A percentile compares a stretch with the other conserved stretches of the same genome.
These are phyloP conservation scores for Venturia oleaginea DNA, from an alignment of 2,329 filamentous ascomycete species.

Conservation along the genomic window DNA sequence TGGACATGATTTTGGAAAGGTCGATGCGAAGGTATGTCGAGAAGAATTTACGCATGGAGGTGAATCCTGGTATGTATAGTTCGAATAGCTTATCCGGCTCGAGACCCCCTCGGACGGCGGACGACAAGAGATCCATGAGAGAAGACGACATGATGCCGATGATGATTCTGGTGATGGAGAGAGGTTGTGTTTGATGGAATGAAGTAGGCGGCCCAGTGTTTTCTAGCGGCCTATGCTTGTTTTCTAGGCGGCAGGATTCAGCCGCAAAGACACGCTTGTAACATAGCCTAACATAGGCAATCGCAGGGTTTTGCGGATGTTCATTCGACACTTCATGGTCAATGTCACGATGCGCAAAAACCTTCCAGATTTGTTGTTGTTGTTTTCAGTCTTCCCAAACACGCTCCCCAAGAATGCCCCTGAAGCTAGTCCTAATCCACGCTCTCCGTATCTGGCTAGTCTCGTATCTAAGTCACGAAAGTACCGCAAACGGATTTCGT, in stretches of 20 bases:
- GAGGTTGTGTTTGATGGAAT: neutral
- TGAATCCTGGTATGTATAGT: neutral
- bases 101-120: neutral
- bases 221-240: neutral
- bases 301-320: neutral
- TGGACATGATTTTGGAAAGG: neutral
- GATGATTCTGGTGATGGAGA: neutral
- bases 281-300: neutral
- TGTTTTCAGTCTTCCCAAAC: neutral
- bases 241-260: neutral
- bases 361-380: neutral
- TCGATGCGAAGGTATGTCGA: neutral
- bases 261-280: neutral
- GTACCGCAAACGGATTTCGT: neutral
- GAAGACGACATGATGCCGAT: neutral
- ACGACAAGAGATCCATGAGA: neutral
- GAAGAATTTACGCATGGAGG: neutral
- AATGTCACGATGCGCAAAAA: too few species aligned
- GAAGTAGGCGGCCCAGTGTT: too few species aligned
- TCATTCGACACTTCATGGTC: neutral
- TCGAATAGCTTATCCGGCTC: slow-evolving; percentile 2
- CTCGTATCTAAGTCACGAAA: neutral
- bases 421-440: neutral
- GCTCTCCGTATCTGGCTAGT: neutral
- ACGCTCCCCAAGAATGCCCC: neutral